These are phyloP conservation scores for Clavaria fumosa DNA, from an alignment of 768 basidiomycete genomes.

Conservation along the genomic window DNA sequence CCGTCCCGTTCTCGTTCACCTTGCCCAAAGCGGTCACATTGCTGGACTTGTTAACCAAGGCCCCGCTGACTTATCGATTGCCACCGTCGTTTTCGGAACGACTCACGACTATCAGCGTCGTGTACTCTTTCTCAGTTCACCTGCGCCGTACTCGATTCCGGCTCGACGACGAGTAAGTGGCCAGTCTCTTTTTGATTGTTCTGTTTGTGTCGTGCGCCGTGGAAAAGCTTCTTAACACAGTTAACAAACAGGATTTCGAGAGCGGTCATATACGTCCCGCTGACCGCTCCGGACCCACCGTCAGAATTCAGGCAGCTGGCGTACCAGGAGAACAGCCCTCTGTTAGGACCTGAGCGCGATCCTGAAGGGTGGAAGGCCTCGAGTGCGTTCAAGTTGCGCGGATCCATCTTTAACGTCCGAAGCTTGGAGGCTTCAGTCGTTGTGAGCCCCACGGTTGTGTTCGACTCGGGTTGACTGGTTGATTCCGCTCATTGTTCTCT, in stretches of 20 bases:
- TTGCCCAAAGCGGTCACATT: constrained; percentile 24
- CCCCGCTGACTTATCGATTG: constrained; percentile 15
- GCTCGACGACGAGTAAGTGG: constrained; percentile 20
- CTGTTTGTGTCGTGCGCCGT: too few relatives aligned
- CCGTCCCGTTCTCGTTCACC: constrained; percentile 22
- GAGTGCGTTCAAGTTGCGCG: constrained; percentile 15
- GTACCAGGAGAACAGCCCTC: constrained; percentile 20
- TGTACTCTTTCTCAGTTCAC: constrained; percentile 21
- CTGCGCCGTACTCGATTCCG: constrained; percentile 19
- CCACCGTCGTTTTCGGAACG: constrained; percentile 26
- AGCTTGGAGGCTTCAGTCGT: constrained; percentile 19
- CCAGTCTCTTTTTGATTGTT: not conserved
- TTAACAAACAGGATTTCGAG: constrained; percentile 16
- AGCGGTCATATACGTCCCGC: constrained; percentile 20
- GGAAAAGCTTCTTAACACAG: not conserved
- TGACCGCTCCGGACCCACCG: constrained; percentile 19
- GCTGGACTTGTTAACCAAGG: constrained; percentile 9
- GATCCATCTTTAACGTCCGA: constrained; percentile 17
- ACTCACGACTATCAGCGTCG: constrained; percentile 21
- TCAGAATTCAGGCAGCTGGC: constrained; percentile 21
- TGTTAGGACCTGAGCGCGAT: constrained; percentile 23
- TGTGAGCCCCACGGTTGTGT: too few relatives aligned
- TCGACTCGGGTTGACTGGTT: constrained; percentile 1
- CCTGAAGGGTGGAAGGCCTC: constrained; percentile 27
- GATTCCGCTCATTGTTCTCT: constrained; percentile 3